Percentiles rank a stretch among this genome's conserved stretches.
Conservation (phyloP, 2,329 filamentous ascomycete genomes). For the Teratosphaeria gauchensis region DNA sequence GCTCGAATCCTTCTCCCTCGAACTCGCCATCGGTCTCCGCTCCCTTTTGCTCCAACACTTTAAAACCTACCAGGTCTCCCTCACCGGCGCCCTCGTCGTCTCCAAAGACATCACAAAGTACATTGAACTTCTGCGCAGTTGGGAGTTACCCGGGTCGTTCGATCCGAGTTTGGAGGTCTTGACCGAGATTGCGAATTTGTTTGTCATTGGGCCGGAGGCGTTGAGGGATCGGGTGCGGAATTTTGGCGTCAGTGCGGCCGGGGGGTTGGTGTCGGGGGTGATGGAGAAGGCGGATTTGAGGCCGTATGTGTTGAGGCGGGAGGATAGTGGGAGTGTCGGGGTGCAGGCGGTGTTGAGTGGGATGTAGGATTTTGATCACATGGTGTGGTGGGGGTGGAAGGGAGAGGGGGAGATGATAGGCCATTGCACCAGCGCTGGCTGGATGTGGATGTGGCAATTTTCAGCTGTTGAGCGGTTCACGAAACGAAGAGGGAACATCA, state of each 20-base stretch:
- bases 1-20: constrained; percentile 68
- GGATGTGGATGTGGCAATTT: no score
- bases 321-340: constrained; percentile 70
- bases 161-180: constrained; percentile 62
- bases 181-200: constrained; percentile 87
- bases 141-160: constrained; percentile 56
- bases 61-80: constrained; percentile 86
- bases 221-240: constrained; percentile 42
- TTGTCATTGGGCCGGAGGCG: constrained; percentile 68
- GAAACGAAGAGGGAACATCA: no score
- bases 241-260: constrained; percentile 19
- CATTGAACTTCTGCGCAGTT: constrained; percentile 72
- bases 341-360: constrained; percentile 73
- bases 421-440: no score
- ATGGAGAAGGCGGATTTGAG: constrained; percentile 50
- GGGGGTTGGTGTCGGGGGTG: constrained; percentile 29
- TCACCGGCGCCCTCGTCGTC: constrained; percentile 87
- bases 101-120: constrained; percentile 95
- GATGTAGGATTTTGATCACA: no score
- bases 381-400: no score
- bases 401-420: no score
- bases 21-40: constrained; percentile 72
- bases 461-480: no score
- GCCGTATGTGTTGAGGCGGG: constrained; percentile 73
- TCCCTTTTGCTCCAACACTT: constrained; percentile 81